Conservation (phyloP, 768 basidiomycete genomes). For the Mycena haematopus region DNA sequence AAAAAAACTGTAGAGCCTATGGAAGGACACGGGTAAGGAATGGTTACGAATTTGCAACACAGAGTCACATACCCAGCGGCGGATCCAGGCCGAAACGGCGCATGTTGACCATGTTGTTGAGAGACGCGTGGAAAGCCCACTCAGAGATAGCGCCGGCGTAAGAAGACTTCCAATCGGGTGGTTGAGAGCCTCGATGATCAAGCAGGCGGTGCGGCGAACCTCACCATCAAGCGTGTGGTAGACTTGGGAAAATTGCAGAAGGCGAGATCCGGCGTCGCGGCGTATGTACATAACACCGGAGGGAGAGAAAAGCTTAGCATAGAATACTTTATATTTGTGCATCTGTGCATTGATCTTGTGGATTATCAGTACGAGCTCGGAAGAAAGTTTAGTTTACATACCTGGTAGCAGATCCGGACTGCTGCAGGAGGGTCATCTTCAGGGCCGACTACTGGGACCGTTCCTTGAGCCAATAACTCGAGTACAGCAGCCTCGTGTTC, state of each 20-base stretch:
- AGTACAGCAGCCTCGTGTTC: constrained; percentile 1
- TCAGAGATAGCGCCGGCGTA: constrained; percentile 1
- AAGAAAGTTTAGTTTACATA: background rate
- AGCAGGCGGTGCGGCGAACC: constrained; percentile 5
- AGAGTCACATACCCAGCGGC: background rate
- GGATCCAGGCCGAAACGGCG: constrained; percentile 4
- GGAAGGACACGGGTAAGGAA: background rate
- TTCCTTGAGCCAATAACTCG: background rate
- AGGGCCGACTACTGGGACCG: background rate
- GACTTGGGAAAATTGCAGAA: constrained; percentile 5
- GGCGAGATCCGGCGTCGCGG: background rate
- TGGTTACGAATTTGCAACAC: background rate
- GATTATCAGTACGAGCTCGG: background rate
- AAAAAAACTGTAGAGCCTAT: constrained; percentile 4
- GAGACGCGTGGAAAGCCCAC: constrained; percentile 1
- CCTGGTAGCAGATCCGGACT: constrained; percentile 5
- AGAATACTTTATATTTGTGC: constrained; percentile 4
- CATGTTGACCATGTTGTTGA: constrained; percentile 2
- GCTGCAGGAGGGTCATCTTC: background rate
- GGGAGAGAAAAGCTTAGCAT: constrained; percentile 7
- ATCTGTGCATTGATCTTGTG: background rate
- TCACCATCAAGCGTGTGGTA: constrained; percentile 7
- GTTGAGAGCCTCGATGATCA: constrained; percentile 6
- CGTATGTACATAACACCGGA: constrained; percentile 1
- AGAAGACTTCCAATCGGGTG: background rate